A percentile compares a stretch with the other conserved stretches of the same genome.
Evolutionary conservation across 2,329 filamentous ascomycete species (phyloP).

Genomic region (Diaporthe velutina): DNA sequence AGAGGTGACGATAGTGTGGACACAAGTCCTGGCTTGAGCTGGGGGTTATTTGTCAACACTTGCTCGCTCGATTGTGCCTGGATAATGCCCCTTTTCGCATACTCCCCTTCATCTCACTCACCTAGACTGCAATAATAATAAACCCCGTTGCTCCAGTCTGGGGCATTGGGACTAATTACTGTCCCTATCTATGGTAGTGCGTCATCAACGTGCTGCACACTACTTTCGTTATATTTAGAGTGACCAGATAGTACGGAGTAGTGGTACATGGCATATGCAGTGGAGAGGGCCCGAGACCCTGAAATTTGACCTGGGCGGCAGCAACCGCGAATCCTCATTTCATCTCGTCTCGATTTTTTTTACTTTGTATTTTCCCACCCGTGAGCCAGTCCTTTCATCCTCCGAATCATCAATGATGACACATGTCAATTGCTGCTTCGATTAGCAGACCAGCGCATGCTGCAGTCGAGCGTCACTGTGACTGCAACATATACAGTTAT

Average conservation of each 20-base stretch:
- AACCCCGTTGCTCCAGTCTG: background rate
- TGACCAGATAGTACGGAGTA: background rate
- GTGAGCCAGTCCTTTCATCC: background rate
- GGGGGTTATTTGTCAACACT: too few species aligned
- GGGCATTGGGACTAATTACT: background rate
- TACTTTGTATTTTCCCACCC: background rate
- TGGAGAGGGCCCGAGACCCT: slow-evolving; percentile 12
- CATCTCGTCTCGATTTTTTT: slow-evolving; percentile 5
- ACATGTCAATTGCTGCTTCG: background rate
- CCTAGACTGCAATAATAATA: background rate
- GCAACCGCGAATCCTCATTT: slow-evolving; percentile 24
- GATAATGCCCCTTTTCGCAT: slow-evolving; percentile 4
- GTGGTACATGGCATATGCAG: slow-evolving; percentile 3
- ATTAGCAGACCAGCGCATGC: background rate
- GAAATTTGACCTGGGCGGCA: slow-evolving; percentile 13
- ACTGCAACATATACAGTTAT: background rate
- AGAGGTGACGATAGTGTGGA: slow-evolving; percentile 8
- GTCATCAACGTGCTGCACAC: background rate
- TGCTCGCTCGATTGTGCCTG: too few species aligned
- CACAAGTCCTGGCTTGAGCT: too few species aligned
- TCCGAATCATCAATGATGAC: background rate
- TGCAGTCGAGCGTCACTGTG: background rate
- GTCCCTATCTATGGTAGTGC: background rate
- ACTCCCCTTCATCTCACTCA: background rate
- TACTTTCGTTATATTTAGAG: background rate